phyloP scores from a whole-genome alignment of 148 eudicot species.

The Polygonum aviculare region DNA sequence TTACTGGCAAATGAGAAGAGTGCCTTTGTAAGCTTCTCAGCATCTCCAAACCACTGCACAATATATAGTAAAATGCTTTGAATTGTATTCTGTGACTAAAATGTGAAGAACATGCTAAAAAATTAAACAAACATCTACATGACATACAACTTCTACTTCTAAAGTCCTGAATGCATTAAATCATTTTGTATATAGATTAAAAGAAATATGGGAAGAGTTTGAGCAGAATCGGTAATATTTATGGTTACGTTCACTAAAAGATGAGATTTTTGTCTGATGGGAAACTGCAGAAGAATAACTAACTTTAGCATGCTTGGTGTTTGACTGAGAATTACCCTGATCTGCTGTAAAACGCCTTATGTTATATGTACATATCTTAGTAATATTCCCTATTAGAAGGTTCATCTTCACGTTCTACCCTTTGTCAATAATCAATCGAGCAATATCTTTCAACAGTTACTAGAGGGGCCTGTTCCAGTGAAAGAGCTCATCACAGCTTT shows the following conservation, averaged over 20 bases:
- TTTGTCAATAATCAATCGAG: neutral
- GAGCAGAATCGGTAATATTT: neutral
- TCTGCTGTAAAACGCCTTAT: no score
- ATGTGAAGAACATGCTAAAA: neutral
- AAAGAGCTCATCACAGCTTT: neutral
- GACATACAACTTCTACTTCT: neutral
- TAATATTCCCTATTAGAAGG: no score
- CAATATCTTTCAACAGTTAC: neutral
- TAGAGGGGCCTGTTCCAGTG: neutral
- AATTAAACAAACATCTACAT: neutral
- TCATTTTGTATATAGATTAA: neutral
- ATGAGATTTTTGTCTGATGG: neutral
- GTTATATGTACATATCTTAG: no score
- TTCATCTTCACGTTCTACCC: neutral
- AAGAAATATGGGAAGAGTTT: neutral
- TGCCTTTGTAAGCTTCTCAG: constrained; percentile 96
- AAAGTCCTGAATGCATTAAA: constrained; percentile 3
- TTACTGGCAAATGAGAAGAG: constrained; percentile 97
- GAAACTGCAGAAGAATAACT: neutral
- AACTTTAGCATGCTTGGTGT: neutral
- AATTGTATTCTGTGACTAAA: neutral
- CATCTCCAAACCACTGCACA: constrained; percentile 97
- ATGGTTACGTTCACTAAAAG: neutral
- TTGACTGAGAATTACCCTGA: no score
- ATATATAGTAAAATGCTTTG: neutral